Conservation (phyloP, 2,329 filamentous ascomycete genomes). For the Sporothrix protearum region DNA sequence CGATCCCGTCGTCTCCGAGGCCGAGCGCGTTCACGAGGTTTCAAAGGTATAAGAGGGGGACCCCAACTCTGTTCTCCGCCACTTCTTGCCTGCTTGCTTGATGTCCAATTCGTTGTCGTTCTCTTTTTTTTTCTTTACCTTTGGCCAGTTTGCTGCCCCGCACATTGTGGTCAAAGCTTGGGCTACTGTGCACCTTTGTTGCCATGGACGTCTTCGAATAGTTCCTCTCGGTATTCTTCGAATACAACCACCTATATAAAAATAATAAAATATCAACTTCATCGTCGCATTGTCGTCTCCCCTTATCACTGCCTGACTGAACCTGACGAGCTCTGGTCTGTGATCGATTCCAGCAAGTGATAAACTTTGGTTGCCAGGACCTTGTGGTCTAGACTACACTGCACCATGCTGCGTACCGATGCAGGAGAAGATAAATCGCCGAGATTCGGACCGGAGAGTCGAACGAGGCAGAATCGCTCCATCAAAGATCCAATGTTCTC, state of each 20-base stretch:
- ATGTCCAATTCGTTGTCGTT: neutral
- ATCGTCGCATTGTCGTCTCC: neutral
- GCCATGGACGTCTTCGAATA: neutral
- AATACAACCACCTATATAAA: neutral
- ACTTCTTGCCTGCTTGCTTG: neutral
- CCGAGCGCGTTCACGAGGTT: slow-evolving; percentile 18
- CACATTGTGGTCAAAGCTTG: neutral
- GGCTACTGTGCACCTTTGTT: neutral
- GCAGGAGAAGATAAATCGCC: neutral
- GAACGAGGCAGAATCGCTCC: neutral
- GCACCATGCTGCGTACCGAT: neutral
- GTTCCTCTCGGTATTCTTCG: neutral
- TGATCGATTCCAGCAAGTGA: too few relatives aligned
- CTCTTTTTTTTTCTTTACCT: neutral
- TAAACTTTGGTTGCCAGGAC: neutral
- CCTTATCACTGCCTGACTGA: neutral
- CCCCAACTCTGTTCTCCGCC: too few relatives aligned
- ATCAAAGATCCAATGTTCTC: neutral
- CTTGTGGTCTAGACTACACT: neutral
- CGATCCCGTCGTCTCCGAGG: slow-evolving; percentile 24
- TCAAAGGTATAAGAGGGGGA: neutral
- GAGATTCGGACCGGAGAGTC: slow-evolving; percentile 14
- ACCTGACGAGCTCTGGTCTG: neutral
- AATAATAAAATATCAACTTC: neutral
- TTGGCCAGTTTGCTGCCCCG: neutral